phyloP scores from a whole-genome alignment of 805 yeast genomes.

The Metschnikowia sp. region DNA sequence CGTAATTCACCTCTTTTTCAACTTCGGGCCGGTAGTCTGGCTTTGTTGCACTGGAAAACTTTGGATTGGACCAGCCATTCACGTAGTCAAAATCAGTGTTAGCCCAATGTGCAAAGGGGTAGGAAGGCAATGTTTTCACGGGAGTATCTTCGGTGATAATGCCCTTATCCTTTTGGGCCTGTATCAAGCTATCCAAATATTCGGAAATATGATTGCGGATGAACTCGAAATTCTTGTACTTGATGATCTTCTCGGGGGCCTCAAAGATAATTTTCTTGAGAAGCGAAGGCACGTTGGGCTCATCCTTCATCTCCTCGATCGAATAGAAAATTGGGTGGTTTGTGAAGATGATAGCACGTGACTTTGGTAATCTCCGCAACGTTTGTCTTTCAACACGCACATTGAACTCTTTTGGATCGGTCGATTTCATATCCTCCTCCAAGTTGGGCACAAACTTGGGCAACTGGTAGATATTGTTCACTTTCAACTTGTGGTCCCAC shows the following conservation, averaged over 20 bases:
- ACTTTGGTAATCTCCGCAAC: slow-evolving; percentile 60
- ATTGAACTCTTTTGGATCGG: slow-evolving; percentile 53
- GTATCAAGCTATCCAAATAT: slow-evolving; percentile 54
- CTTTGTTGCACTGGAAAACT: slow-evolving; percentile 20
- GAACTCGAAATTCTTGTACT: slow-evolving; percentile 58
- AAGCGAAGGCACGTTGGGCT: slow-evolving; percentile 74
- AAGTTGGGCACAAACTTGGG: slow-evolving; percentile 42
- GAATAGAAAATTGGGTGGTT: slow-evolving; percentile 78
- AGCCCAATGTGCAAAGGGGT: slow-evolving; percentile 63
- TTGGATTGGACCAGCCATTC: slow-evolving; percentile 41
- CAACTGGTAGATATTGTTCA: slow-evolving; percentile 54
- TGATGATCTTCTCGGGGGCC: slow-evolving; percentile 62
- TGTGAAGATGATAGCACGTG: slow-evolving; percentile 65
- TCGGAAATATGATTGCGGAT: slow-evolving; percentile 58
- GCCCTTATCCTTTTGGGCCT: slow-evolving; percentile 57
- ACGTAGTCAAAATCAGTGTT: slow-evolving; percentile 38
- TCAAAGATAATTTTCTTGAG: slow-evolving; percentile 59
- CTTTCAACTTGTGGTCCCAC: slow-evolving; percentile 64
- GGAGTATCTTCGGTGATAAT: slow-evolving; percentile 55
- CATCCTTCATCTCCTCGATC: slow-evolving; percentile 77
- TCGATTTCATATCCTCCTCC: slow-evolving; percentile 25
- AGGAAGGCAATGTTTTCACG: slow-evolving; percentile 53
- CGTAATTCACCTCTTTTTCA: slow-evolving; percentile 17
- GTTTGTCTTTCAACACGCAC: slow-evolving; percentile 76
- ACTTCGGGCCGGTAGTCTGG: slow-evolving; percentile 23